A percentile compares a stretch with the other conserved stretches of the same genome.
phyloP scores from a whole-genome alignment of 495 filamentous ascomycete genomes.

The Aspergillus wentii region DNA sequence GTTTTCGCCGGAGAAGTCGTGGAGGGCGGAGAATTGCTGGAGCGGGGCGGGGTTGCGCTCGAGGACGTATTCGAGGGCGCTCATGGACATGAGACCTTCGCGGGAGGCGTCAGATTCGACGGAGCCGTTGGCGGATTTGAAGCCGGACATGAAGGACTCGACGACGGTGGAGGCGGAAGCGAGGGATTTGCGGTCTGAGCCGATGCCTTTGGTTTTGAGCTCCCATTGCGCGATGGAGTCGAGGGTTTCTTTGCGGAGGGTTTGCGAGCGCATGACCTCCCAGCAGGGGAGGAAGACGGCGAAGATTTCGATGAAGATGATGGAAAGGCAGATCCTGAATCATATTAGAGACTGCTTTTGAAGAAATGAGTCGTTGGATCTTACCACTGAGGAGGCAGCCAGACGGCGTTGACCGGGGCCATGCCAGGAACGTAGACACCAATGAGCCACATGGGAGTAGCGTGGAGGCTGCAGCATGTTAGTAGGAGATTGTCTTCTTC shows the following conservation, averaged over 20 bases:
- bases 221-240: constrained; percentile 32
- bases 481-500: neutral
- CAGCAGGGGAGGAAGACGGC: constrained; percentile 52
- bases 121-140: constrained; percentile 26
- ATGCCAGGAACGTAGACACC: constrained; percentile 55
- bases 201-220: constrained; percentile 18
- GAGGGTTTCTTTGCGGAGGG: constrained; percentile 37
- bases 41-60: constrained; percentile 49
- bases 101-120: constrained; percentile 17
- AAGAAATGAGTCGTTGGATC: constrained; percentile 6
- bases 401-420: constrained; percentile 49
- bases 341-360: neutral
- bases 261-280: constrained; percentile 46
- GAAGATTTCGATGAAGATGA: constrained; percentile 49
- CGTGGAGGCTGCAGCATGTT: constrained; percentile 46
- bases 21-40: constrained; percentile 53
- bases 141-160: constrained; percentile 29
- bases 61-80: constrained; percentile 55
- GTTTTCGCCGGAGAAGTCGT: constrained; percentile 66
- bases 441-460: constrained; percentile 62
- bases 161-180: constrained; percentile 25
- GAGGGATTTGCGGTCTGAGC: constrained; percentile 23
- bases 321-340: constrained; percentile 48
- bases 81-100: constrained; percentile 50
- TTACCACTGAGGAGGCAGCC: constrained; percentile 53